phyloP scores from a whole-genome alignment of 2,329 filamentous ascomycete genomes.

The Dendryphion nanum region DNA sequence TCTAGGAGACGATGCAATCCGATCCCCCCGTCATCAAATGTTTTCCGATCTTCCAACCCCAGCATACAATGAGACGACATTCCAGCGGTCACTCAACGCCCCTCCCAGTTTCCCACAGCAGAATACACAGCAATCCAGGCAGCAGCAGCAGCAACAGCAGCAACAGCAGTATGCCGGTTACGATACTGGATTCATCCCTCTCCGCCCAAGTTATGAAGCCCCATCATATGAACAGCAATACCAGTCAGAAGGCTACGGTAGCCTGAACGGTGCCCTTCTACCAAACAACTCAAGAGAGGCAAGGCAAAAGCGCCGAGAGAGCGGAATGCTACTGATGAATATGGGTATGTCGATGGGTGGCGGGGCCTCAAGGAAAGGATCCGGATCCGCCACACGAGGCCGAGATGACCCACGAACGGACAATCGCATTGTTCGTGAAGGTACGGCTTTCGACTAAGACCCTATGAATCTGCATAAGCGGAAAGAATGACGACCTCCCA shows the following conservation, averaged over 20 bases:
- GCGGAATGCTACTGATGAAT: constrained; percentile 40
- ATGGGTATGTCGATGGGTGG: constrained; percentile 25
- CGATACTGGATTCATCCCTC: constrained; percentile 53
- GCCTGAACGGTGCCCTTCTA: constrained; percentile 32
- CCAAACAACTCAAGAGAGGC: constrained; percentile 27
- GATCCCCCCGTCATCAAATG: constrained; percentile 64
- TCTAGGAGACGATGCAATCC: constrained; percentile 56
- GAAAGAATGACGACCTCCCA: background rate
- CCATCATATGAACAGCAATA: constrained; percentile 29
- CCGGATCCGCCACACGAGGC: constrained; percentile 22
- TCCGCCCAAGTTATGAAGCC: constrained; percentile 51
- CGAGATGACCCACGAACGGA: constrained; percentile 27
- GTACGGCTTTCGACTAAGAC: constrained; percentile 30
- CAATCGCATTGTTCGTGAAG: constrained; percentile 26
- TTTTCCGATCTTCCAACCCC: constrained; percentile 66
- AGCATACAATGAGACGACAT: constrained; percentile 58
- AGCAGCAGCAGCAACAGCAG: constrained; percentile 13
- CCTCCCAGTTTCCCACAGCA: constrained; percentile 20
- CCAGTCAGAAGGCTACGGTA: constrained; percentile 31
- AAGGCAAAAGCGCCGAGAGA: constrained; percentile 35
- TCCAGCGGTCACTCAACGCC: constrained; percentile 34
- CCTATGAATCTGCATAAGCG: background rate
- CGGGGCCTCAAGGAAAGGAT: constrained; percentile 37
- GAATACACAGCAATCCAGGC: constrained; percentile 25
- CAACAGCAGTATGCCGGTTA: constrained; percentile 29